phyloP scores from a whole-genome alignment of 768 basidiomycete genomes.

The Suillus spraguei region DNA sequence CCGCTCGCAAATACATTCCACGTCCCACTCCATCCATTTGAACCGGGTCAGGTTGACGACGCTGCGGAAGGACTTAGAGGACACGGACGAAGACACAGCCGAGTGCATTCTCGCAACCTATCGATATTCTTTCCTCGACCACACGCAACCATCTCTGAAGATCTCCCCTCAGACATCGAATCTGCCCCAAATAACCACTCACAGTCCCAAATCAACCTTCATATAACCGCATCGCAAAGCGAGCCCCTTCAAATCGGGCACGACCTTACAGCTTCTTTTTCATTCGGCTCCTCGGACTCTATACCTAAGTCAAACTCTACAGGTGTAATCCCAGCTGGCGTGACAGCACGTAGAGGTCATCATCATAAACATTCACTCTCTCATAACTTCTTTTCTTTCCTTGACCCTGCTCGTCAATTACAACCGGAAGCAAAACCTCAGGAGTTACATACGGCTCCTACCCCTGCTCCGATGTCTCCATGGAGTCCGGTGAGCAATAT shows the following conservation, averaged over 20 bases:
- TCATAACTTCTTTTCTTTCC: constrained; percentile 94
- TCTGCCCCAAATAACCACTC: constrained; percentile 37
- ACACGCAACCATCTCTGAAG: constrained; percentile 65
- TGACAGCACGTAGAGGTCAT: constrained; percentile 58
- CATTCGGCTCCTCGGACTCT: constrained; percentile 41
- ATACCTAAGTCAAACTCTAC: constrained; percentile 36
- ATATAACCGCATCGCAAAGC: constrained; percentile 43
- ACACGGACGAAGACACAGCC: constrained; percentile 53
- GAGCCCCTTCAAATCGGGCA: constrained; percentile 34
- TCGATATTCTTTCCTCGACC: constrained; percentile 89
- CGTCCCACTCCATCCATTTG: constrained; percentile 25
- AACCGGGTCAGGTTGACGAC: constrained; percentile 25
- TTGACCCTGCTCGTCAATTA: constrained; percentile 57
- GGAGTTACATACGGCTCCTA: constrained; percentile 59
- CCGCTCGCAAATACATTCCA: constrained; percentile 20
- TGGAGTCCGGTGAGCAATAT: constrained; percentile 49
- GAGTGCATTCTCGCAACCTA: constrained; percentile 88
- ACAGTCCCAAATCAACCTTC: constrained; percentile 33
- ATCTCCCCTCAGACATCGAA: constrained; percentile 50
- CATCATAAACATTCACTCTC: constrained; percentile 95
- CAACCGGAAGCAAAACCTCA: constrained; percentile 22
- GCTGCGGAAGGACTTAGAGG: constrained; percentile 5
- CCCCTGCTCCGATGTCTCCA: constrained; percentile 63
- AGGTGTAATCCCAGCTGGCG: constrained; percentile 18
- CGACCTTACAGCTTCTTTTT: constrained; percentile 59